These are phyloP conservation scores for Escovopsis sp. DNA, from an alignment of 2,329 filamentous ascomycete genomes.

Conservation along the genomic window DNA sequence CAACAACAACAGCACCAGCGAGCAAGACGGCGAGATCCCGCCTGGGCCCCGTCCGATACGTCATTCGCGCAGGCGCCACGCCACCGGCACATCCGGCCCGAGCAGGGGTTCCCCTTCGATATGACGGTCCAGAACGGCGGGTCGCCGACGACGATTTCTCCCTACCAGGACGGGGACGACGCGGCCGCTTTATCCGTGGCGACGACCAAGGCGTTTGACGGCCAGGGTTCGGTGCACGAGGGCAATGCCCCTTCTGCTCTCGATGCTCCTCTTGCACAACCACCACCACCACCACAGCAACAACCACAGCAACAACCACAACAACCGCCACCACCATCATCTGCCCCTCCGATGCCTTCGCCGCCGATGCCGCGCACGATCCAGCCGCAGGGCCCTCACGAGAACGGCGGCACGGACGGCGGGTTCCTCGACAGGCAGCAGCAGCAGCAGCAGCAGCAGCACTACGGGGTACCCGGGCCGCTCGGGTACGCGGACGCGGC, in stretches of 20 bases:
- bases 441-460: slow-evolving; percentile 25
- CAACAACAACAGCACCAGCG: slow-evolving; percentile 12
- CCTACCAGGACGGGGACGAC: no score
- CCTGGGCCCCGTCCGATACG: slow-evolving; percentile 17
- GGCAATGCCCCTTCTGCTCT: no score
- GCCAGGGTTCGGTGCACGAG: no score
- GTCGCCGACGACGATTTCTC: no score
- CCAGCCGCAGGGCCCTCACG: no score
- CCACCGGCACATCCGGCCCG: slow-evolving; percentile 16
- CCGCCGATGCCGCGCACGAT: no score
- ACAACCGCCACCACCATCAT: no score
- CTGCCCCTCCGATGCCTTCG: no score
- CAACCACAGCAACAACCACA: background rate
- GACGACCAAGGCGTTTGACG: no score
- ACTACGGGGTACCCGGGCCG: slow-evolving; percentile 18
- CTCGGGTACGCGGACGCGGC: slow-evolving; percentile 30
- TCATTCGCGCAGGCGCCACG: slow-evolving; percentile 9
- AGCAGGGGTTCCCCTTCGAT: slow-evolving; percentile 4
- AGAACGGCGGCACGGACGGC: no score
- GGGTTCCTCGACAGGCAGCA: slow-evolving; percentile 9
- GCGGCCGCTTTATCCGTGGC: no score
- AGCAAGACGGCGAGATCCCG: slow-evolving; percentile 14
- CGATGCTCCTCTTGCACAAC: no score
- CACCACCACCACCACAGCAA: slow-evolving; percentile 6
- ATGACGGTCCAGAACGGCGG: background rate